A percentile compares a stretch with the other conserved stretches of the same genome.
phyloP scores from a whole-genome alignment of 805 yeast genomes.

The Candida endomychidarum region DNA sequence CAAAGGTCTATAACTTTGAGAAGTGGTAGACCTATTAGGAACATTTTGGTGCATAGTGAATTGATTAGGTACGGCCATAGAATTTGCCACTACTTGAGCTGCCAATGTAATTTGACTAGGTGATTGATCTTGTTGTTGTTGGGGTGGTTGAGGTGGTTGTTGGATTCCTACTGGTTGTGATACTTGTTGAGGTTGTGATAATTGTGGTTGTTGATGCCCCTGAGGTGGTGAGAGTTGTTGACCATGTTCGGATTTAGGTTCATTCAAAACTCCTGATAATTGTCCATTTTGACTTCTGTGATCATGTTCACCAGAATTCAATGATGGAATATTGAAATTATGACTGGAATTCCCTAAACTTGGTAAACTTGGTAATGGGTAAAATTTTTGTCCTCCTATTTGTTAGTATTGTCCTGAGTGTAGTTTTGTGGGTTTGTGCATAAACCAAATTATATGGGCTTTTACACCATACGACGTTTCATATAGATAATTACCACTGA shows the following conservation, averaged over 20 bases:
- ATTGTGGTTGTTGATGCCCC: slow-evolving; percentile 8
- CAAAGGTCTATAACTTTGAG: slow-evolving; percentile 66
- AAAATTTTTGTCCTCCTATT: slow-evolving; percentile 44
- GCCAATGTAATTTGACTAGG: slow-evolving; percentile 3
- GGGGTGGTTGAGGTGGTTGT: slow-evolving; percentile 24
- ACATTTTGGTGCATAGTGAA: slow-evolving; percentile 30
- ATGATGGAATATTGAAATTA: slow-evolving; percentile 49
- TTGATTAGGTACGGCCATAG: slow-evolving; percentile 6
- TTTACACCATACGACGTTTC: no score
- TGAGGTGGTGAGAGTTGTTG: slow-evolving; percentile 6
- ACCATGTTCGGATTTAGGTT: slow-evolving; percentile 1
- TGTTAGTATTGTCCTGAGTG: slow-evolving; percentile 21
- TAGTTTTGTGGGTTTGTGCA: neutral
- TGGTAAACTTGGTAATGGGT: slow-evolving; percentile 53
- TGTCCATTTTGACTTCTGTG: slow-evolving; percentile 7
- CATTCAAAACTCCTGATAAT: neutral
- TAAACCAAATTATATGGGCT: neutral
- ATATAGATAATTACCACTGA: neutral
- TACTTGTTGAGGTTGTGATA: slow-evolving; percentile 1
- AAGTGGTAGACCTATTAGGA: slow-evolving; percentile 42
- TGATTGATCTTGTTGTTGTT: slow-evolving; percentile 1
- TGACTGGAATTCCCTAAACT: slow-evolving; percentile 46
- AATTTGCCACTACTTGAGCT: slow-evolving; percentile 10
- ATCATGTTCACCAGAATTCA: slow-evolving; percentile 28
- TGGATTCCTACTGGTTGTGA: slow-evolving; percentile 13